A percentile compares a stretch with the other conserved stretches of the same genome.
phyloP scores from a whole-genome alignment of 305 asterid species.

The Ilex paraguariensis region DNA sequence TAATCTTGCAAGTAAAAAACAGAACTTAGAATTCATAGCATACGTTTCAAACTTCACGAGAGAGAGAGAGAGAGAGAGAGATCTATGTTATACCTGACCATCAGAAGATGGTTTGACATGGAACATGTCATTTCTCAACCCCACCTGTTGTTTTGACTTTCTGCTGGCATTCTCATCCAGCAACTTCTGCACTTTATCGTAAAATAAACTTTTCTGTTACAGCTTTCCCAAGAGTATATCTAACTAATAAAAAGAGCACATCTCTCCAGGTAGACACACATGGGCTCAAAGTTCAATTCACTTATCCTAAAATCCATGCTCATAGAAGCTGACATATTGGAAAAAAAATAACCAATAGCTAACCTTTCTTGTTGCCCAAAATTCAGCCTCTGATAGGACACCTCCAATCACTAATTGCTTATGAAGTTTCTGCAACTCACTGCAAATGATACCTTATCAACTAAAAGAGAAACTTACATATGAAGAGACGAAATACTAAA shows the following conservation, averaged over 20 bases:
- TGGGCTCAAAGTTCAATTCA: no score
- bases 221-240: no score
- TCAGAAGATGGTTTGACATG: conserved; percentile 77
- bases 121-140: conserved; percentile 93
- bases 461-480: conserved; percentile 17
- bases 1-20: neutral
- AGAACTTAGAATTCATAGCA: neutral
- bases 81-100: conserved; percentile 68
- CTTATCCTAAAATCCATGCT: no score
- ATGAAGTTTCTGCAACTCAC: conserved; percentile 90
- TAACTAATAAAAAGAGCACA: no score
- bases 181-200: conserved; percentile 71
- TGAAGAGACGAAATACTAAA: conserved; percentile 21
- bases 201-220: conserved; percentile 7
- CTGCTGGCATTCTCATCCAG: conserved; percentile 57
- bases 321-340: neutral
- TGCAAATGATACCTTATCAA: conserved; percentile 51
- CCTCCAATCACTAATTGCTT: conserved; percentile 83
- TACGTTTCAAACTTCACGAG: neutral
- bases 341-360: conserved; percentile 23
- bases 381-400: conserved; percentile 83
- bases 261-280: no score
- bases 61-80: conserved; percentile 7
- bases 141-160: conserved; percentile 73
- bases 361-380: conserved; percentile 98